Percentiles rank a stretch among this genome's conserved stretches.
These are phyloP conservation scores for Ganoderma lingzhi DNA, from an alignment of 1,284 basidiomycete genomes.

Conservation along the genomic window DNA sequence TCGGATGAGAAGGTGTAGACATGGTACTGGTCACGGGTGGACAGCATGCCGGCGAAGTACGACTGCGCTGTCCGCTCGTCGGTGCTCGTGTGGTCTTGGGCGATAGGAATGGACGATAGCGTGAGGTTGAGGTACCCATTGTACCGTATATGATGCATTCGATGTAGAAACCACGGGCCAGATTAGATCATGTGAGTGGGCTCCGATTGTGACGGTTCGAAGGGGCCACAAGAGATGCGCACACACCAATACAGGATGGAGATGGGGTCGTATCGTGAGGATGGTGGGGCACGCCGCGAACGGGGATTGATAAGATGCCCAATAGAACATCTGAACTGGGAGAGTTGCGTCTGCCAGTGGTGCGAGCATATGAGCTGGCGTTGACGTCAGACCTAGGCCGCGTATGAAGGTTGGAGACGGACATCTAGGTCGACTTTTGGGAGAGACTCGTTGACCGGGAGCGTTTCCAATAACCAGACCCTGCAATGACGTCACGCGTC, in stretches of 20 bases:
- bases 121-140: background rate
- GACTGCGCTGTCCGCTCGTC: background rate
- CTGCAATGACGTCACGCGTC: conserved; percentile 2
- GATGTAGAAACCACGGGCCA: background rate
- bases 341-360: background rate
- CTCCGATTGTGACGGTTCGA: background rate
- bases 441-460: background rate
- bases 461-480: background rate
- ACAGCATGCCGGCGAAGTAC: background rate
- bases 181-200: background rate
- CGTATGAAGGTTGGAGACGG: background rate
- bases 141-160: background rate
- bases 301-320: background rate
- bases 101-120: background rate
- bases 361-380: background rate
- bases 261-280: background rate
- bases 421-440: background rate
- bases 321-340: background rate
- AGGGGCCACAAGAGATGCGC: background rate
- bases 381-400: background rate
- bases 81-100: background rate
- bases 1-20: conserved; percentile 2
- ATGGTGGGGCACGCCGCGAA: background rate
- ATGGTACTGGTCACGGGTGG: background rate
- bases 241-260: background rate